Percentiles rank a stretch among this genome's conserved stretches.
phyloP scores from a whole-genome alignment of 2,329 filamentous ascomycete species.

The Albifimbria verrucaria region DNA sequence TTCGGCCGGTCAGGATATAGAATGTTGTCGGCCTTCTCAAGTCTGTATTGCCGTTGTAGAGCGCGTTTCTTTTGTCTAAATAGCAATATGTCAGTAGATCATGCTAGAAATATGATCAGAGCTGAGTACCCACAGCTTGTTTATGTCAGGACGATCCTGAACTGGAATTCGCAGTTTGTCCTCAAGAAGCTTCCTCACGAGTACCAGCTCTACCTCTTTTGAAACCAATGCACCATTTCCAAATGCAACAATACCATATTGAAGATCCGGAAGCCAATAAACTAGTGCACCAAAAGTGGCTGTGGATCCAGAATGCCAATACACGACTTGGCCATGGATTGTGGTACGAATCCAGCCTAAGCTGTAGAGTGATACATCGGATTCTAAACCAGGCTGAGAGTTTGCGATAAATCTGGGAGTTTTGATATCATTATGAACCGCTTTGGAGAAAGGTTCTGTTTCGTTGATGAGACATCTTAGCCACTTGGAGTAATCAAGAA shows the following conservation, averaged over 20 bases:
- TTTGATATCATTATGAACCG: conserved; percentile 23
- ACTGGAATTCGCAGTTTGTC: conserved; percentile 22
- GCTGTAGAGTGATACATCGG: conserved; percentile 21
- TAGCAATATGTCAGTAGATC: too few species aligned
- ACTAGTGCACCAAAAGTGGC: conserved; percentile 22
- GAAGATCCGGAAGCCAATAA: conserved; percentile 28
- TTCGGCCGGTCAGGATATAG: conserved; percentile 35
- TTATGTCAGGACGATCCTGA: conserved; percentile 14
- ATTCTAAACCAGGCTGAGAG: neutral
- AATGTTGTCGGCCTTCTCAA: conserved; percentile 27
- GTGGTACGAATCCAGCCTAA: conserved; percentile 25
- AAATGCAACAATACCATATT: conserved; percentile 28
- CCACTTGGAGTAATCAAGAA: conserved; percentile 51
- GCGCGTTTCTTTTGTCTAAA: neutral
- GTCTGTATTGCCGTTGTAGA: conserved; percentile 6
- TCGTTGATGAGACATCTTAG: conserved; percentile 40
- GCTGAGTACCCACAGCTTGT: conserved; percentile 17
- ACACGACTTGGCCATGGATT: conserved; percentile 22
- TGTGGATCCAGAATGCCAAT: conserved; percentile 25
- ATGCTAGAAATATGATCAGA: neutral
- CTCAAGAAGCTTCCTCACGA: conserved; percentile 25
- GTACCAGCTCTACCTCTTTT: conserved; percentile 22
- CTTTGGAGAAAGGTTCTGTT: conserved; percentile 16
- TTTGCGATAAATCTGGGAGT: conserved; percentile 30
- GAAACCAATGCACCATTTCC: conserved; percentile 39